Conservation (phyloP, 495 filamentous ascomycete genomes). For the Xylaria grammica region DNA sequence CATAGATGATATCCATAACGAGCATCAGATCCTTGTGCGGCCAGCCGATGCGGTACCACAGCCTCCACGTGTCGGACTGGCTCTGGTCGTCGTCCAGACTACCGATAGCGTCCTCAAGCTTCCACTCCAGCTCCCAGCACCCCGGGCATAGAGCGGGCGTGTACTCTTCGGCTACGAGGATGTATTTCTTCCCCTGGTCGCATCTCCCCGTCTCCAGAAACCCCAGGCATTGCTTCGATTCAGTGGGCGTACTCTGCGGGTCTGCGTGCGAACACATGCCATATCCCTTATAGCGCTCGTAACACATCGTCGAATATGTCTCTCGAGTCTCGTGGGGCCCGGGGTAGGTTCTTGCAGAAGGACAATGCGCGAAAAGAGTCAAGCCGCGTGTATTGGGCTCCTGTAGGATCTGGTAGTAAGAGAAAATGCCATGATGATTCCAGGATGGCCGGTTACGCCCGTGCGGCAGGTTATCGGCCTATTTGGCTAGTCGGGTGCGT, state of each 20-base stretch:
- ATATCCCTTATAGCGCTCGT: constrained; percentile 5
- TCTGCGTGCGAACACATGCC: background rate
- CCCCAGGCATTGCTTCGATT: background rate
- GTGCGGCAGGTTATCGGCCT: background rate
- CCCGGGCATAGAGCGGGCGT: background rate
- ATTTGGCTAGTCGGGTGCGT: background rate
- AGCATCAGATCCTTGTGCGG: background rate
- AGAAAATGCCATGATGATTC: background rate
- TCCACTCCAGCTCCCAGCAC: background rate
- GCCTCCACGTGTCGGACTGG: constrained; percentile 7
- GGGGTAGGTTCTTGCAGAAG: background rate
- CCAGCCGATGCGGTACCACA: constrained; percentile 15
- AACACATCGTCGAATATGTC: background rate
- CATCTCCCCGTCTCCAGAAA: background rate
- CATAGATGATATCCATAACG: background rate
- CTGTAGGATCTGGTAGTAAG: background rate
- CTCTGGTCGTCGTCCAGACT: background rate
- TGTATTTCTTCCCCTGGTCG: background rate
- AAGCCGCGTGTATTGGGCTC: background rate
- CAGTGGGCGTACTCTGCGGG: background rate
- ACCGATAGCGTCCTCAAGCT: background rate
- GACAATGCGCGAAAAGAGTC: background rate
- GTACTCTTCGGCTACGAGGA: background rate
- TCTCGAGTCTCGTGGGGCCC: background rate
- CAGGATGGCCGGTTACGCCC: background rate